A percentile compares a stretch with the other conserved stretches of the same genome.
Conservation (phyloP, 2,329 filamentous ascomycete species). For the Fusarium sp. region DNA sequence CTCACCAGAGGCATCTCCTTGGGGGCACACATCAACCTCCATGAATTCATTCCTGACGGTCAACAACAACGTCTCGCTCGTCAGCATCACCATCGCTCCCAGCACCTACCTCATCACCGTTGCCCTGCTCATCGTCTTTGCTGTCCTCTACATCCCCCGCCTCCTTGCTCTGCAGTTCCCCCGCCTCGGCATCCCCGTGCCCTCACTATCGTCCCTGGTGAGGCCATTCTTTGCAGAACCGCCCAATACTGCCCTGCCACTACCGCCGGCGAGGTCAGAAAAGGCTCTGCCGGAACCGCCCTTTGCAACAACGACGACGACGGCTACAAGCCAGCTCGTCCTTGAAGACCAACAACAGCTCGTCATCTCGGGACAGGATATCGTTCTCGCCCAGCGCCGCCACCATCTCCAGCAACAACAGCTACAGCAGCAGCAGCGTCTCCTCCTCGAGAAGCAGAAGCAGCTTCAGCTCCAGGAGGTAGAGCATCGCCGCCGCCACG, state of each 20-base stretch:
- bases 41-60: conserved; percentile 74
- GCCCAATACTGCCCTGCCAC: conserved; percentile 7
- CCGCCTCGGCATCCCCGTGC: conserved; percentile 54
- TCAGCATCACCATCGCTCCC: conserved; percentile 72
- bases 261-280: conserved; percentile 27
- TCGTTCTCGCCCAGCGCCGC: conserved; percentile 46
- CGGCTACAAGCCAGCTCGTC: conserved; percentile 47
- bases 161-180: conserved; percentile 54
- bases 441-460: conserved; percentile 40
- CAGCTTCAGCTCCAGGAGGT: conserved; percentile 40
- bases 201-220: conserved; percentile 41
- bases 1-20: conserved; percentile 1
- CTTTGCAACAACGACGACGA: conserved; percentile 5
- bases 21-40: conserved; percentile 46
- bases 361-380: conserved; percentile 51
- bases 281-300: conserved; percentile 49
- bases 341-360: conserved; percentile 54
- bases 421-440: conserved; percentile 32
- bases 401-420: conserved; percentile 41
- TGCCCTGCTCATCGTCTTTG: conserved; percentile 65
- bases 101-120: conserved; percentile 70
- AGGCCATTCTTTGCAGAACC: conserved; percentile 38
- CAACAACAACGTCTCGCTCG: conserved; percentile 73
- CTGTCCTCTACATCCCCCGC: conserved; percentile 64
- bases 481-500: conserved; percentile 36